Percentiles rank a stretch among this genome's conserved stretches.
phyloP scores from a whole-genome alignment of 2,329 filamentous ascomycete species.

The Amylocarpus encephaloides region DNA sequence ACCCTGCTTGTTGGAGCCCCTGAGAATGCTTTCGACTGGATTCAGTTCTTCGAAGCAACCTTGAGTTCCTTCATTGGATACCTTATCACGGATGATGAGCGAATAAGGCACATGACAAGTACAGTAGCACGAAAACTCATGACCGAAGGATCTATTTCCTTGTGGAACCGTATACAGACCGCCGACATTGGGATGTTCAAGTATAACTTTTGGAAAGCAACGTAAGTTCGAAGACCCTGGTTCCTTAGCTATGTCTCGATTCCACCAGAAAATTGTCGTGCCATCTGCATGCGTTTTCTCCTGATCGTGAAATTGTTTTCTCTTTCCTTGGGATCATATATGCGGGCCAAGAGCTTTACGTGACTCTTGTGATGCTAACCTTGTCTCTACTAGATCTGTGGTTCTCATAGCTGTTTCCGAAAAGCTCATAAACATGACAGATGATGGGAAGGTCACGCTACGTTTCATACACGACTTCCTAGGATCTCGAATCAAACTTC shows the following conservation, averaged over 20 bases:
- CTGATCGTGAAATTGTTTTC: too few species aligned
- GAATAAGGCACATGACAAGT: constrained; percentile 27
- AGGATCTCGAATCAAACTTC: constrained; percentile 46
- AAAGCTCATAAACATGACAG: constrained; percentile 22
- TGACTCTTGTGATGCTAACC: background rate
- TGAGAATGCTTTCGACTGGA: constrained; percentile 31
- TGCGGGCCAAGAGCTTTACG: too few species aligned
- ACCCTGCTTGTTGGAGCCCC: constrained; percentile 41
- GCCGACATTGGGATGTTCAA: constrained; percentile 20
- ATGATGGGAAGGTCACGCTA: constrained; percentile 25
- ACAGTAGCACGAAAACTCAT: constrained; percentile 27
- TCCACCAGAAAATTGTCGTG: background rate
- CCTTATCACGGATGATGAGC: constrained; percentile 29
- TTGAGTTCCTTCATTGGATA: constrained; percentile 28
- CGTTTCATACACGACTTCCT: constrained; percentile 48
- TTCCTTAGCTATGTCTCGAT: background rate
- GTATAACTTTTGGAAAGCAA: constrained; percentile 32
- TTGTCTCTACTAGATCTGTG: constrained; percentile 21
- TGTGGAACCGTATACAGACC: constrained; percentile 21
- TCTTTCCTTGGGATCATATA: too few species aligned
- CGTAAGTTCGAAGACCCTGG: constrained; percentile 24
- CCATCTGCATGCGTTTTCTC: background rate
- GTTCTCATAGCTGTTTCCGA: constrained; percentile 27
- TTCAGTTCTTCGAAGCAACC: constrained; percentile 30
- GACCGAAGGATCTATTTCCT: constrained; percentile 19